phyloP scores from a whole-genome alignment of 108 stramenopile species.

The Stephanodiscus minutulus region DNA sequence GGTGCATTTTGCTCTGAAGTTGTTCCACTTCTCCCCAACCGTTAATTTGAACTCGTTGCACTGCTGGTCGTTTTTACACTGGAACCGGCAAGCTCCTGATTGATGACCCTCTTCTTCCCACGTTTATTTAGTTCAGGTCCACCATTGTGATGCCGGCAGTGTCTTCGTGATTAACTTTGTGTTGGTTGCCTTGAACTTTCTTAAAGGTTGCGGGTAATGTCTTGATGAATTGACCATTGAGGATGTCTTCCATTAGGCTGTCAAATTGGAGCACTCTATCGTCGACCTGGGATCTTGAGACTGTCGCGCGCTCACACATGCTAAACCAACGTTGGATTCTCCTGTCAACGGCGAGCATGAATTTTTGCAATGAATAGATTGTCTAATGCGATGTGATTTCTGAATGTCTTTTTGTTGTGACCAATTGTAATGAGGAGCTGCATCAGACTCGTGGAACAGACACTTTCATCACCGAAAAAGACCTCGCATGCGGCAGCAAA shows the following conservation, averaged over 20 bases:
- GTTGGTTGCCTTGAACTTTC: neutral
- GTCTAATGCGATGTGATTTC: neutral
- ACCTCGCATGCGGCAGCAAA: neutral
- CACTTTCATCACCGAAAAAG: neutral
- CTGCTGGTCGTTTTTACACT: neutral
- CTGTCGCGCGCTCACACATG: neutral
- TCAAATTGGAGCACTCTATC: neutral
- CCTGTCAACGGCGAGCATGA: neutral
- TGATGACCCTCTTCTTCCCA: neutral
- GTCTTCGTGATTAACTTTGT: neutral
- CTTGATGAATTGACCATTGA: neutral
- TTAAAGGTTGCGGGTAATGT: neutral
- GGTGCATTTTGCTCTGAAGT: neutral
- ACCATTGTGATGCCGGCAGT: too few species aligned
- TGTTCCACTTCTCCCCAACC: neutral
- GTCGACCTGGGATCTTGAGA: neutral
- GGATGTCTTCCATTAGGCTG: neutral
- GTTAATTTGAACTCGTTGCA: neutral
- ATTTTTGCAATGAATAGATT: neutral
- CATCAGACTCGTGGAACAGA: neutral
- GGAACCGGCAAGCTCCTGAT: neutral
- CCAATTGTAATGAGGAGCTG: neutral
- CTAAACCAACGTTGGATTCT: neutral
- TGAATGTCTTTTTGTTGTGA: neutral
- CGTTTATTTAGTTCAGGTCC: too few species aligned